Conservation (phyloP, 106 monocot species). For the Narthecium ossifragum region DNA sequence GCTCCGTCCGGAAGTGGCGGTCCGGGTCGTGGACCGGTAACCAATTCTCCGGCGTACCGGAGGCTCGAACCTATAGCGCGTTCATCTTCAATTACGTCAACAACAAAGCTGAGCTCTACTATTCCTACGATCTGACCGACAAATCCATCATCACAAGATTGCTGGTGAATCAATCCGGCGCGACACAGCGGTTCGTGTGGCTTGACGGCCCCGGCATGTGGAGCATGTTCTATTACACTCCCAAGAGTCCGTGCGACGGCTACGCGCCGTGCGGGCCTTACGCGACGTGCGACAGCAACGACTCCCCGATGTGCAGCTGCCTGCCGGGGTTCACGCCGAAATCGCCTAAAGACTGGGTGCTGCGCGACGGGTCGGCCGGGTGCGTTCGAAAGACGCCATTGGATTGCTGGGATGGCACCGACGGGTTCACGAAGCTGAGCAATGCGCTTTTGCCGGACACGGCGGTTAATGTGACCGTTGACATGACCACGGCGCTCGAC, state of each 20-base stretch:
- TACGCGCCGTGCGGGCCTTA: conserved; percentile 2
- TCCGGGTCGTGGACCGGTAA: not conserved
- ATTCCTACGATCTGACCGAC: not conserved
- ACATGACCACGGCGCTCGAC: conserved; percentile 25
- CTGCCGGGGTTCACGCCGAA: conserved; percentile 5
- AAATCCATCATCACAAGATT: not conserved
- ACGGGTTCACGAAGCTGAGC: conserved; percentile 1
- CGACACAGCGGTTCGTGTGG: conserved; percentile 1
- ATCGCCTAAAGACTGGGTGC: conserved; percentile 1
- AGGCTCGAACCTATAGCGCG: not conserved
- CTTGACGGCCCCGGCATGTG: not conserved
- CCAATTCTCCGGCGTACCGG: not conserved
- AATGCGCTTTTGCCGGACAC: conserved; percentile 8
- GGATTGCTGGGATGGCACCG: conserved; percentile 4
- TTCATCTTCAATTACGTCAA: not conserved
- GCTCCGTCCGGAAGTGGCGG: not conserved
- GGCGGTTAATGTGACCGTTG: conserved; percentile 9
- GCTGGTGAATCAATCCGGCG: not conserved
- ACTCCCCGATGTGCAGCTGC: conserved; percentile 5
- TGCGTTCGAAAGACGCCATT: not conserved
- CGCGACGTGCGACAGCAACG: conserved; percentile 1
- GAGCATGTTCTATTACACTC: not conserved
- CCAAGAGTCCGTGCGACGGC: not conserved
- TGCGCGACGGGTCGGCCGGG: not conserved
- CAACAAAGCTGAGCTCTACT: not conserved